phyloP scores from a whole-genome alignment of 305 asterid species.

The Ilex paraguariensis region DNA sequence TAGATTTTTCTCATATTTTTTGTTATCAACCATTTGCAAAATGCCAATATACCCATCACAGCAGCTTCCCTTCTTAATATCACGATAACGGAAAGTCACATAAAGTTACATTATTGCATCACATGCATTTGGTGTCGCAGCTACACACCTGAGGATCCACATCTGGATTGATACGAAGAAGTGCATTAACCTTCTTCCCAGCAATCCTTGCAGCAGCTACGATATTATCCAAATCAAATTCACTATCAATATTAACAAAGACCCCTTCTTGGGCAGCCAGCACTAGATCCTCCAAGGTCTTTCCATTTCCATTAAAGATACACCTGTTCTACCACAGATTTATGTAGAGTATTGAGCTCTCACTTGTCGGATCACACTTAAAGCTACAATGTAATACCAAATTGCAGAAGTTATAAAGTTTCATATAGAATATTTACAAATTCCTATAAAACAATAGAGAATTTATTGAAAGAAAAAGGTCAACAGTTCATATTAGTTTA shows the following conservation, averaged over 20 bases:
- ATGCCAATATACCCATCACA: no score
- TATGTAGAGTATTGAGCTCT: background rate
- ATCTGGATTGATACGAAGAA: constrained; percentile 90
- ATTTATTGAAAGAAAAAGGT: background rate
- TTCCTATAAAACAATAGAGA: no score
- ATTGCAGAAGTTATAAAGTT: background rate
- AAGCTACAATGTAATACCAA: background rate
- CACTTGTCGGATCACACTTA: background rate
- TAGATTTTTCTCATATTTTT: no score
- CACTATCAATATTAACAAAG: constrained; percentile 87
- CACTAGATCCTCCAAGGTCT: constrained; percentile 72
- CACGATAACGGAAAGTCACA: no score
- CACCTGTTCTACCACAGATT: constrained; percentile 54
- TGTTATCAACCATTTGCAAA: no score
- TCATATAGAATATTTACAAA: background rate
- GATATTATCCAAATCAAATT: constrained; percentile 89
- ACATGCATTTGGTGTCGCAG: background rate
- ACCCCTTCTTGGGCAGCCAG: constrained; percentile 89
- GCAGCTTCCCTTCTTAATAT: no score
- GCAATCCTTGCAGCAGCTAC: constrained; percentile 72
- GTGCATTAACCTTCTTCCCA: constrained; percentile 77
- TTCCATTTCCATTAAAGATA: constrained; percentile 95
- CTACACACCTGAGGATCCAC: constrained; percentile 92
- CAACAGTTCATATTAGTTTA: background rate
- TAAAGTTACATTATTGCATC: background rate